These are phyloP conservation scores for Pestalotiopsis sp. DNA, from an alignment of 2,329 filamentous ascomycete genomes.

Conservation along the genomic window DNA sequence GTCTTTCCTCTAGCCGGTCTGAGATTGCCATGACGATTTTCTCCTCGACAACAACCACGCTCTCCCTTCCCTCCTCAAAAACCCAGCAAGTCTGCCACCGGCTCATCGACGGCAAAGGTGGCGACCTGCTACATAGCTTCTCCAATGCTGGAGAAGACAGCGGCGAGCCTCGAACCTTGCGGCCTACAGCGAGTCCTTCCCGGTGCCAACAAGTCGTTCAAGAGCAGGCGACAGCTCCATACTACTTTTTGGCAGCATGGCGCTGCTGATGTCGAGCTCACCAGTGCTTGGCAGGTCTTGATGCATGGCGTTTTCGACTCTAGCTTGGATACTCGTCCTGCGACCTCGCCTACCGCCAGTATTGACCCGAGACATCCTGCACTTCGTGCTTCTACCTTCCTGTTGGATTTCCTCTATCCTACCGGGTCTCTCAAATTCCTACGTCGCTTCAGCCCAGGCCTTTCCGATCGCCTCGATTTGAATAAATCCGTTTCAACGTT, in stretches of 20 bases:
- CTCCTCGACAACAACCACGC: neutral
- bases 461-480: conserved; percentile 24
- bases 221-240: conserved; percentile 47
- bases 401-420: conserved; percentile 62
- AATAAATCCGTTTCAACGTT: conserved; percentile 29
- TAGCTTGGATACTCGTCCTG: conserved; percentile 14
- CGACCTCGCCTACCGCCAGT: neutral
- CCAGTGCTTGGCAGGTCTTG: conserved; percentile 43
- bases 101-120: neutral
- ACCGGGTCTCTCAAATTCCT: conserved; percentile 45
- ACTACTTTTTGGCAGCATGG: conserved; percentile 59
- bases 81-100: neutral
- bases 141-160: conserved; percentile 62
- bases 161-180: conserved; percentile 58
- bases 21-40: neutral
- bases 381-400: conserved; percentile 49
- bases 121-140: conserved; percentile 14
- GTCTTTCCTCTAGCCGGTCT: neutral
- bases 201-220: conserved; percentile 37
- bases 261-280: conserved; percentile 51
- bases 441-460: conserved; percentile 33
- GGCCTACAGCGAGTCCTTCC: conserved; percentile 55
- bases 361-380: conserved; percentile 25
- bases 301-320: conserved; percentile 33
- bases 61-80: neutral